Evolutionary conservation across 129 eudicot genomes (phyloP), one percentile per base, ranked within the genome.

Genomic region (Calendula officinalis): DNA sequence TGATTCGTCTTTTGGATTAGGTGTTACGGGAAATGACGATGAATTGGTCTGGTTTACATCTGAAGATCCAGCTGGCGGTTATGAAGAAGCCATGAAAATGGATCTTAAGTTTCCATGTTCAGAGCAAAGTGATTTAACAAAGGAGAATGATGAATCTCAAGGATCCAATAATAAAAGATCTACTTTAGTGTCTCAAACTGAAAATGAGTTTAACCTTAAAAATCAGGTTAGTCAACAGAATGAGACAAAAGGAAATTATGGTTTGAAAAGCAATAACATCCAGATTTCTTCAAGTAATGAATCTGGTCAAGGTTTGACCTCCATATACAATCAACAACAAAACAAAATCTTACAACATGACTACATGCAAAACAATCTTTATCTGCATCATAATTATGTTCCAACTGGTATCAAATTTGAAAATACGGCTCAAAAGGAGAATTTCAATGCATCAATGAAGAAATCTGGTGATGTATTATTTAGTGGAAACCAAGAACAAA

Each of bases 1-100:
- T 75, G 96, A 92, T 73, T 81, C 96, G 70, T 81, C 91, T 50
- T 85, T 88, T 81, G 89, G 87, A 63, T 78, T 85, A 52, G 96
- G 83, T 42, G 70, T 37, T 14, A 42, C 78, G 4, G 76, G 84
- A 38, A 77, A 78, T 69, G 85, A 73, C 60, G 95, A 92, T 73
- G 91, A 80, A 9, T 62, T 85, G 47, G 84, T 76, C 39, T 92
- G 99, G 99, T 82, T 85, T 73, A 64, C 87, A 75, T 80, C 89
- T 49, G 78, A 73, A 56, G 80, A 83, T 65, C 88, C 77, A 35
- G 55, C 72, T 53, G 88, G 76, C 55, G 96, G 83, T 36, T 72
- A 78, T 49, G 84, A 72, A 77, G 85, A 85, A 66, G 65, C 71
- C 3, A 7, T 82, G 56, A 80, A 83, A 64, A 62, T 81, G 17